Percentiles rank a stretch among this genome's conserved stretches.
These are phyloP conservation scores for Thecaphora frezii DNA, from an alignment of 1,284 basidiomycete genomes.

Conservation along the genomic window DNA sequence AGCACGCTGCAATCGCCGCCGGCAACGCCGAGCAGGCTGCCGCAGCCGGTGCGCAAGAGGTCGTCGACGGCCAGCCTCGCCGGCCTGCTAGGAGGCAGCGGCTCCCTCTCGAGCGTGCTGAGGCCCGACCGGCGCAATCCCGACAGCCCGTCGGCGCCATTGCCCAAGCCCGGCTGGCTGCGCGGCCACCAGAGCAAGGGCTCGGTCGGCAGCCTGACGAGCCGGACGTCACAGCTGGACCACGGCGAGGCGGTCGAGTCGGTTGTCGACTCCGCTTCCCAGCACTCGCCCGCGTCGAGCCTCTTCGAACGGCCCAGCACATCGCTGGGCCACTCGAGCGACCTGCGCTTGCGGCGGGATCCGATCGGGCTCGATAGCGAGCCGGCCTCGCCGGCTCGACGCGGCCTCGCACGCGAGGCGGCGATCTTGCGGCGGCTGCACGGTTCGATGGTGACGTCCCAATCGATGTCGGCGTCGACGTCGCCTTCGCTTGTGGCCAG, in stretches of 20 bases:
- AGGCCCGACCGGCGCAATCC: neutral
- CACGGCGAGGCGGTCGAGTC: neutral
- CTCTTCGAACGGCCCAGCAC: constrained; percentile 25
- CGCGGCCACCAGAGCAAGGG: constrained; percentile 3
- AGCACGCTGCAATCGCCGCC: constrained; percentile 2
- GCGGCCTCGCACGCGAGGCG: neutral
- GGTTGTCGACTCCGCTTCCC: neutral
- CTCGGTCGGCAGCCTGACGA: constrained; percentile 2
- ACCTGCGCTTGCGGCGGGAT: neutral
- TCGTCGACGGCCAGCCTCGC: constrained; percentile 12
- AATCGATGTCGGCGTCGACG: neutral
- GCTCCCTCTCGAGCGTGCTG: neutral
- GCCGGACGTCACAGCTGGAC: neutral
- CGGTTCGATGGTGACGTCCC: too few species aligned
- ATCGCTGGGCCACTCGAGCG: constrained; percentile 22
- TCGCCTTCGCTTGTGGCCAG: neutral
- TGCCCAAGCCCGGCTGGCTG: neutral
- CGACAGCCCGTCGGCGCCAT: constrained; percentile 4
- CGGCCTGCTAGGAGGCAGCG: constrained; percentile 8
- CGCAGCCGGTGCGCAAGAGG: constrained; percentile 18
- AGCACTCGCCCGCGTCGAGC: neutral
- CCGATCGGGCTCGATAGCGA: neutral
- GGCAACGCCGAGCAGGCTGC: constrained; percentile 18
- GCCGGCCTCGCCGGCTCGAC: neutral
- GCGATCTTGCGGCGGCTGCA: too few species aligned